Conservation (phyloP, 139 green algal genomes). For the Limnomonas spitsbergensis region DNA sequence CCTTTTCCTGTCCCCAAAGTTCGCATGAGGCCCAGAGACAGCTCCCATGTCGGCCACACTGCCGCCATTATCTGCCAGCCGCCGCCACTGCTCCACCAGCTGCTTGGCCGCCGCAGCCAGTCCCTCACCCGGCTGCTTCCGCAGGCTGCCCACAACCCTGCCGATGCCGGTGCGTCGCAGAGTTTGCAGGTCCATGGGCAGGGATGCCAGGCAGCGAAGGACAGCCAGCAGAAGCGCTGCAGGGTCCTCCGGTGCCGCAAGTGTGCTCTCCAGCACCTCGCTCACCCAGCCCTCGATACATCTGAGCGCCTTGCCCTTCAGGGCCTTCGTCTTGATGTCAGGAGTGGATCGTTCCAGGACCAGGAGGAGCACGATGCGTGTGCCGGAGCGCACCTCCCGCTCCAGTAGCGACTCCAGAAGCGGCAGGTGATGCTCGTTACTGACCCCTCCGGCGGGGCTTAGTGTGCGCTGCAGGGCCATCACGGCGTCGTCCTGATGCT, state of each 20-base stretch:
- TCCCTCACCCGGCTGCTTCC: background rate
- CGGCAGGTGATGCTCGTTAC: background rate
- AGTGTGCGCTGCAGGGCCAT: background rate
- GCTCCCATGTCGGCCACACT: background rate
- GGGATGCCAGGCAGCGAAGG: background rate
- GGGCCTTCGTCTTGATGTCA: background rate
- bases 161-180: background rate
- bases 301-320: background rate
- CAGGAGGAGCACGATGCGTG: background rate
- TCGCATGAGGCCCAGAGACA: too few species aligned
- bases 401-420: background rate
- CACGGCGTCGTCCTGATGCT: background rate
- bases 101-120: background rate
- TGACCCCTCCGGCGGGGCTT: background rate
- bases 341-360: background rate
- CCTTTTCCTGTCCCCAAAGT: background rate
- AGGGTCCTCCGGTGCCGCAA: background rate
- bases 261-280: background rate
- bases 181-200: conserved; percentile 8
- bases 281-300: background rate
- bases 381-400: background rate
- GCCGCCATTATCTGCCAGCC: background rate
- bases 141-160: background rate
- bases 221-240: background rate
- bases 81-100: conserved; percentile 2